These are phyloP conservation scores for Croton setiger DNA, from an alignment of 441 rosid genomes.

Conservation along the genomic window DNA sequence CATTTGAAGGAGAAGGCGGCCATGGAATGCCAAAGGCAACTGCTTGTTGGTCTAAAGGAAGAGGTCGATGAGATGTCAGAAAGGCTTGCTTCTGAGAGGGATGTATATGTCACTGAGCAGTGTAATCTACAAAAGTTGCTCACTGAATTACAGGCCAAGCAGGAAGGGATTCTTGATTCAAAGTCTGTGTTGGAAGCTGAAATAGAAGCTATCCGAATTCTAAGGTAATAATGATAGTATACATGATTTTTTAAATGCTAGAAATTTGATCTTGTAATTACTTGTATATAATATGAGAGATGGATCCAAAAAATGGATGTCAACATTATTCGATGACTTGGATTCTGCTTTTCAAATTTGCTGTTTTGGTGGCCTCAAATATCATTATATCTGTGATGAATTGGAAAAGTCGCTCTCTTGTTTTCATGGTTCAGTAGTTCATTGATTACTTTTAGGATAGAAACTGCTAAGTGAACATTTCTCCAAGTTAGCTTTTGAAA, in stretches of 20 bases:
- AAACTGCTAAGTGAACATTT: not conserved
- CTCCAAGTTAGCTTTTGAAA: not conserved
- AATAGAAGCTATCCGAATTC: constrained; percentile 73
- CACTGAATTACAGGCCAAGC: constrained; percentile 44
- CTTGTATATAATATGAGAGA: not conserved
- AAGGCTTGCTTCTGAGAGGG: constrained; percentile 61
- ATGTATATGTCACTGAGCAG: constrained; percentile 42
- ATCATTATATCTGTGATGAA: not conserved
- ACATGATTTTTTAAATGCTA: not conserved
- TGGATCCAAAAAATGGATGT: not conserved
- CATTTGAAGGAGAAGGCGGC: constrained; percentile 69
- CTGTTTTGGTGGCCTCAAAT: not conserved
- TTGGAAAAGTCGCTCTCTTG: not conserved
- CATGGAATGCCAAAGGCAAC: constrained; percentile 78
- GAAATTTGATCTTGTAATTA: not conserved
- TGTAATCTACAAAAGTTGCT: constrained; percentile 36
- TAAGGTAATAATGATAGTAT: constrained; percentile 47
- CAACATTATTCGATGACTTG: not conserved
- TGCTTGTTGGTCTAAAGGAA: constrained; percentile 51
- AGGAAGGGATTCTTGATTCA: constrained; percentile 50
- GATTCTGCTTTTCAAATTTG: not conserved
- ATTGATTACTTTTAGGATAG: not conserved
- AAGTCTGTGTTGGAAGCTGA: constrained; percentile 76
- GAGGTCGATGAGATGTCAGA: constrained; percentile 73
- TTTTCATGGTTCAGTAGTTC: not conserved